Evolutionary conservation across 768 basidiomycete genomes (phyloP).

Genomic region (Tylopilus balloui): DNA sequence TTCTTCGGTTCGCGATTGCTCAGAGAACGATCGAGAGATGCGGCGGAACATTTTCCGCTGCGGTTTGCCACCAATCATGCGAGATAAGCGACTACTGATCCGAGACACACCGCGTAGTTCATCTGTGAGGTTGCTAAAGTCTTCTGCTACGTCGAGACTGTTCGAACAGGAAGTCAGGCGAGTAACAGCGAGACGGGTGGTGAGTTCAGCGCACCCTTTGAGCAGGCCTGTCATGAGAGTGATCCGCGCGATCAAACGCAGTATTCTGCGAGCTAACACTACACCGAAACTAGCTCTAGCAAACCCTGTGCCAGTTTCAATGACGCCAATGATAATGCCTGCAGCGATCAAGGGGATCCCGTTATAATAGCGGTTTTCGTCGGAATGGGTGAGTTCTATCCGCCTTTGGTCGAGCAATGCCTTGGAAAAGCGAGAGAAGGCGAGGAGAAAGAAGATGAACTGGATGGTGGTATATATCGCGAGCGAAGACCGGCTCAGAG

Average conservation of each 20-base stretch:
- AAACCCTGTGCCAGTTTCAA: slow-evolving; percentile 66
- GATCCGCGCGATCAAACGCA: slow-evolving; percentile 52
- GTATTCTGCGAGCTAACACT: slow-evolving; percentile 50
- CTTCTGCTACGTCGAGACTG: slow-evolving; percentile 52
- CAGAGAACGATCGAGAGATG: slow-evolving; percentile 41
- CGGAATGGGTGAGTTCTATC: slow-evolving; percentile 43
- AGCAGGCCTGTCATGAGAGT: slow-evolving; percentile 57
- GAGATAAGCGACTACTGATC: slow-evolving; percentile 33
- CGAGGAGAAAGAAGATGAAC: slow-evolving; percentile 51
- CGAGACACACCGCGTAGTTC: slow-evolving; percentile 32
- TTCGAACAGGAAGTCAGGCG: neutral
- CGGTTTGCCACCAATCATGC: slow-evolving; percentile 50
- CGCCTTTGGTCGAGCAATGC: slow-evolving; percentile 48
- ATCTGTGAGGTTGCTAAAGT: slow-evolving; percentile 43
- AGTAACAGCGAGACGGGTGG: neutral
- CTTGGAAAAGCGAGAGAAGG: slow-evolving; percentile 53
- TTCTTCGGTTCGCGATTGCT: slow-evolving; percentile 6
- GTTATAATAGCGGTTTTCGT: slow-evolving; percentile 46
- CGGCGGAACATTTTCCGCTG: slow-evolving; percentile 49
- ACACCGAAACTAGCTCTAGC: slow-evolving; percentile 48
- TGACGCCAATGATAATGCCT: slow-evolving; percentile 56
- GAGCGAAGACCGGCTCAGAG: slow-evolving; percentile 59
- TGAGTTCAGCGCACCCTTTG: slow-evolving; percentile 53
- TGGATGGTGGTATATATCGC: slow-evolving; percentile 57
- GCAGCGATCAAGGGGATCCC: slow-evolving; percentile 65